Conservation (phyloP, 202 grass and related monocot species). For the Musa balbisiana region DNA sequence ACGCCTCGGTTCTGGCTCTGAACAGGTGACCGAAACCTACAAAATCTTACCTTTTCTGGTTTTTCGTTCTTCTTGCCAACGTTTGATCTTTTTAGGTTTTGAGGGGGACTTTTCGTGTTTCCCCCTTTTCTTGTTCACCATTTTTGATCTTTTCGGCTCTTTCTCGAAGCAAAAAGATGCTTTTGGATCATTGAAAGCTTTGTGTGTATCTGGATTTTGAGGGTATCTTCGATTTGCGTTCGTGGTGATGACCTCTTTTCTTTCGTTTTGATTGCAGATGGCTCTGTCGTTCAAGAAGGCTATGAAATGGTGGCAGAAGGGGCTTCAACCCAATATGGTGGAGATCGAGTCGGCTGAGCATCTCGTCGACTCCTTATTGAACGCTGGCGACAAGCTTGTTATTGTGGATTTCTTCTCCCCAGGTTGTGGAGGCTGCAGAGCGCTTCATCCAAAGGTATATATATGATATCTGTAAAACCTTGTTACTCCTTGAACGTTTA, state of each 20-base stretch:
- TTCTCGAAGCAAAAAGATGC: background rate
- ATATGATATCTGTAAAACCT: no score
- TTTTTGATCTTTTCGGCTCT: background rate
- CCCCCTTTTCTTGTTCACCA: background rate
- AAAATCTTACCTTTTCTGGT: background rate
- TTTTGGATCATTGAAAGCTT: background rate
- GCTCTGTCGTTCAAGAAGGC: slow-evolving; percentile 26
- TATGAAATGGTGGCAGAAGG: slow-evolving; percentile 7
- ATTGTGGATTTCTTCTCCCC: slow-evolving; percentile 9
- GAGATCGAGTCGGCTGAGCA: slow-evolving; percentile 11
- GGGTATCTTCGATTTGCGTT: no score
- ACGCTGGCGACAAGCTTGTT: slow-evolving; percentile 2
- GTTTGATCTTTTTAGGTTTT: background rate
- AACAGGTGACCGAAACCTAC: background rate
- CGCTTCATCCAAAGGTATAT: slow-evolving; percentile 13
- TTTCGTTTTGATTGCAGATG: background rate
- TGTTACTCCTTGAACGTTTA: no score
- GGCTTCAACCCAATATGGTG: background rate
- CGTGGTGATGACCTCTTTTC: background rate
- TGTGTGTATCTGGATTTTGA: background rate
- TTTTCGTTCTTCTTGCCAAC: background rate
- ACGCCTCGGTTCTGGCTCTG: background rate
- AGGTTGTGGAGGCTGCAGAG: slow-evolving; percentile 8
- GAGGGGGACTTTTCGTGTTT: background rate
- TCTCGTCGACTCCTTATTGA: background rate